A percentile compares a stretch with the other conserved stretches of the same genome.
phyloP scores from a whole-genome alignment of 352 stramenopile genomes.

The Phytophthora agathidicida region DNA sequence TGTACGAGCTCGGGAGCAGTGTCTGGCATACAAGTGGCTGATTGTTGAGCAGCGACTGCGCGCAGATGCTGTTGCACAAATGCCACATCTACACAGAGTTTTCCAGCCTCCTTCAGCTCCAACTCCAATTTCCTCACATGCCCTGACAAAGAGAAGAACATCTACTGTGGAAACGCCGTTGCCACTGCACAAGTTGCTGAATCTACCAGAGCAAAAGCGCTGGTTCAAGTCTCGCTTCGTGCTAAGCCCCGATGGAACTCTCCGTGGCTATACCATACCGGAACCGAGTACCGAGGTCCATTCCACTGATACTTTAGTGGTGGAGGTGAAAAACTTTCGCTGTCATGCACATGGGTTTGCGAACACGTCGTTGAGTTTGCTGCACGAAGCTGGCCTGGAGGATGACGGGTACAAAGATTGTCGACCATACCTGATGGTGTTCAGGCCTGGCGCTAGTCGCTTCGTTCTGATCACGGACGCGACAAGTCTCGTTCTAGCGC shows the following conservation, averaged over 20 bases:
- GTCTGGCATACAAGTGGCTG: conserved; percentile 61
- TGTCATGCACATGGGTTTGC: conserved; percentile 50
- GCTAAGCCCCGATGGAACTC: conserved; percentile 47
- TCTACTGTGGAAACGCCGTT: conserved; percentile 16
- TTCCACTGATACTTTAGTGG: conserved; percentile 29
- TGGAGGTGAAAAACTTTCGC: conserved; percentile 58
- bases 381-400: background rate
- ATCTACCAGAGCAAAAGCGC: conserved; percentile 50
- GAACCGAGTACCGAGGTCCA: background rate
- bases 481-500: conserved; percentile 42
- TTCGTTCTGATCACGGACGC: conserved; percentile 62
- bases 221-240: conserved; percentile 63
- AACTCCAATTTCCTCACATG: background rate
- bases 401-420: conserved; percentile 24
- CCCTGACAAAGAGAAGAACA: conserved; percentile 11
- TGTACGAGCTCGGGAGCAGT: conserved; percentile 55
- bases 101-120: conserved; percentile 44
- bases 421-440: conserved; percentile 67
- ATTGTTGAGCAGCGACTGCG: conserved; percentile 49
- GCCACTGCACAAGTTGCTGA: conserved; percentile 57
- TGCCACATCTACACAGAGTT: conserved; percentile 58
- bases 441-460: conserved; percentile 47
- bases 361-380: conserved; percentile 18
- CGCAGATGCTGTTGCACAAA: conserved; percentile 56
- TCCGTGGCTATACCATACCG: conserved; percentile 36